Base-by-base conservation (phyloP, 306 rosid genomes). In the Sophora flavescens region DNA sequence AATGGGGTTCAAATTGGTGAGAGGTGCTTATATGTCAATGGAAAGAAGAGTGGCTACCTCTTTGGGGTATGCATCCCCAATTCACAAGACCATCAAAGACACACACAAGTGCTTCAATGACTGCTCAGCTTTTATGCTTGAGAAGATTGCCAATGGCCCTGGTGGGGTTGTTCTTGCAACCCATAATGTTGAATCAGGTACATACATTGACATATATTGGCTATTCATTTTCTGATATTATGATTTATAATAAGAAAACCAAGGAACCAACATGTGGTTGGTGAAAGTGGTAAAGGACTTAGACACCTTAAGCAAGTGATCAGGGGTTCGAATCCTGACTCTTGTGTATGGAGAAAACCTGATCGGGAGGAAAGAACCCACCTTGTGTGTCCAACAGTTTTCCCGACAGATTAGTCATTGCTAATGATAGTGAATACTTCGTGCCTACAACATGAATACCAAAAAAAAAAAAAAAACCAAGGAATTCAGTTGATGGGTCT, bases 1-100 rank as follows among this genome's bases (percentile, higher is more conserved):
- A 1, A 79, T 96, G 81, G 99, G 98, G 6, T 83, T 96, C 84
- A 96, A 96, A 64, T 74, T 92, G 52, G 99, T 96, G 35, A 84
- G 99, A 6, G 99, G 98, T 6, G 99, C 99, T 63, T 96, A 96
- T 39, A 95, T 95, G 98, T 92, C 98, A 0, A 78, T 85, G 11
- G 99, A 95, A 50, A 71, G 81, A 1, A 77, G 52, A 18, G 32
- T 91, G 13, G 98, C 99, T 22, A 78, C 82, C 39, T 78, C 95
- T 6, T 52, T 88, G 33, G 93, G 98, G 7, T 84, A 60, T 54
- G 85, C 72, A 1, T 92, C 98, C 35, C 99, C 99, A 8, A 81
- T 95, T 68, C 99, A 95, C 78, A 52, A 87, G 8, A 80, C 79
- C 71, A 89, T 95, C 7, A 74, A 82, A 26, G 96, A 91, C 17